Conservation (phyloP, 202 grass and related monocot genomes). For the Dendrocalamus latiflorus region DNA sequence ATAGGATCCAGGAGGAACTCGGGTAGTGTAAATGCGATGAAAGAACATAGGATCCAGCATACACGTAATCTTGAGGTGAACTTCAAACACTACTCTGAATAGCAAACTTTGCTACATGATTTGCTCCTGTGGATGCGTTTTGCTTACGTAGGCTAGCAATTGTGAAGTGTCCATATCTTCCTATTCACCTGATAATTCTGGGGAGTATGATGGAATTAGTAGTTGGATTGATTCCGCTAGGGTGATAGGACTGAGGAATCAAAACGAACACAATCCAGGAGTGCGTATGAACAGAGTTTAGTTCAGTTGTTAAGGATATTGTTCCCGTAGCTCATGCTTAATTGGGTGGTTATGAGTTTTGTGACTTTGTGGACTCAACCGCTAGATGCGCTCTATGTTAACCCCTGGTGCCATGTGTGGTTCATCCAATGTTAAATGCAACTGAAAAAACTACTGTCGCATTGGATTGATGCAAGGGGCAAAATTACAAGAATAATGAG, state of each 20-base stretch:
- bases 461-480: background rate
- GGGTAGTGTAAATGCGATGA: background rate
- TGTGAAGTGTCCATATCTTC: background rate
- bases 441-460: background rate
- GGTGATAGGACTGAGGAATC: background rate
- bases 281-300: background rate
- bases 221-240: background rate
- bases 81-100: background rate
- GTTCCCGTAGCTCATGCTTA: background rate
- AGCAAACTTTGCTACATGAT: background rate
- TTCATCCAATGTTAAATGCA: background rate
- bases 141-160: background rate
- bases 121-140: background rate
- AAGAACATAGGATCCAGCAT: slow-evolving; percentile 13
- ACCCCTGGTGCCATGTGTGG: background rate
- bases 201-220: background rate
- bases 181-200: slow-evolving; percentile 7
- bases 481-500: background rate
- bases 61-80: slow-evolving; percentile 5
- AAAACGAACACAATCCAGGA: background rate
- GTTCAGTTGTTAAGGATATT: background rate
- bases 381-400: background rate
- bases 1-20: too few species aligned
- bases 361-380: background rate
- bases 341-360: background rate